Evolutionary conservation across 2,329 filamentous ascomycete genomes (phyloP).

Genomic region (Elsinoe arachidis): DNA sequence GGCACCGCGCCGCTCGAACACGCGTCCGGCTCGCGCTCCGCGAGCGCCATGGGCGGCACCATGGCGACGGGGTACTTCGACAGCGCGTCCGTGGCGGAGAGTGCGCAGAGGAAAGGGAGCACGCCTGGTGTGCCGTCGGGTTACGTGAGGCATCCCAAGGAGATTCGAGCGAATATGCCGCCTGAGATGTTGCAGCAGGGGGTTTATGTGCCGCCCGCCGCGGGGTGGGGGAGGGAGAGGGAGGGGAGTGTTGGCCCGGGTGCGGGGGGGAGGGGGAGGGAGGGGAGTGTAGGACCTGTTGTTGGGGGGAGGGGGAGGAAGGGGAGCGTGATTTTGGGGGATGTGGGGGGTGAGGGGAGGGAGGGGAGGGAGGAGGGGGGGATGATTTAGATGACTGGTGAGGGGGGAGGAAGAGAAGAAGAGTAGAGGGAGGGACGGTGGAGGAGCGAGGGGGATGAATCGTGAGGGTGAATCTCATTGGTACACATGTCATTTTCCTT

Average conservation of each 20-base stretch:
- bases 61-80: neutral
- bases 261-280: too few relatives aligned
- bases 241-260: neutral
- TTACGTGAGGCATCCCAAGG: constrained; percentile 32
- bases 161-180: constrained; percentile 43
- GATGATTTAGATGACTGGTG: neutral
- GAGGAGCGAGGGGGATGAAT: neutral
- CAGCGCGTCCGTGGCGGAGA: neutral
- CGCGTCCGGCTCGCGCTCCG: constrained; percentile 10
- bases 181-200: constrained; percentile 37
- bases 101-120: neutral
- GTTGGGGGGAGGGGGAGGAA: neutral
- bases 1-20: neutral
- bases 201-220: constrained; percentile 24
- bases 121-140: constrained; percentile 1
- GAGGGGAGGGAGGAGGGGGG: neutral
- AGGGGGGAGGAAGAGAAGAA: neutral
- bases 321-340: neutral
- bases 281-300: neutral
- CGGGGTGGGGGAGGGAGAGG: neutral
- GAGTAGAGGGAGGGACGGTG: neutral
- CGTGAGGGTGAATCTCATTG: neutral
- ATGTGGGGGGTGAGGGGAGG: neutral
- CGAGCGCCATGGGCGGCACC: constrained; percentile 20
- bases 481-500: neutral